Conservation (phyloP, 2,329 filamentous ascomycete genomes). For the Camillea tinctor region DNA sequence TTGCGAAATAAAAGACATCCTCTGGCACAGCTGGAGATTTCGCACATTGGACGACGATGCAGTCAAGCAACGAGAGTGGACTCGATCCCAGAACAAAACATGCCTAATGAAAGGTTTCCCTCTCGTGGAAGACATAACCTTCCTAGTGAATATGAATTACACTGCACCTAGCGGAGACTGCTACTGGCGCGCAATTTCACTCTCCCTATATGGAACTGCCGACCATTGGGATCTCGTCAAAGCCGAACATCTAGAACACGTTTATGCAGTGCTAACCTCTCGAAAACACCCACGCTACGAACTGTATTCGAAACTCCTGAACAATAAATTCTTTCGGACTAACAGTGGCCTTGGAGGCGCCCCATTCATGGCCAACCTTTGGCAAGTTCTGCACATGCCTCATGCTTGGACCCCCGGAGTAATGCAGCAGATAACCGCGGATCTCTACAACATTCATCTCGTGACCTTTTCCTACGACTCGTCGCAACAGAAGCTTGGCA, state of each 20-base stretch:
- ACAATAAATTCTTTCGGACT: constrained; percentile 1
- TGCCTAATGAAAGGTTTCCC: constrained; percentile 29
- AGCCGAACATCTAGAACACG: constrained; percentile 32
- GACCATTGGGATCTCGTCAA: constrained; percentile 31
- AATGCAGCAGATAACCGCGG: constrained; percentile 33
- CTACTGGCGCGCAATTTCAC: constrained; percentile 34
- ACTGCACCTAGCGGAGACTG: constrained; percentile 24
- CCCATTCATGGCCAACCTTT: constrained; percentile 28
- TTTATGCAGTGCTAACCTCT: constrained; percentile 27
- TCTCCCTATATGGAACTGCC: constrained; percentile 27
- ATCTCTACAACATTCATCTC: constrained; percentile 34
- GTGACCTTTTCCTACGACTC: constrained; percentile 30
- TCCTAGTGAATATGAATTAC: constrained; percentile 27
- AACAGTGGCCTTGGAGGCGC: constrained; percentile 1
- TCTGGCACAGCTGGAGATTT: neutral
- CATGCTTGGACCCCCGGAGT: constrained; percentile 29
- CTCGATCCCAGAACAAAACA: neutral
- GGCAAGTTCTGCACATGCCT: constrained; percentile 32
- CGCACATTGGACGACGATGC: neutral
- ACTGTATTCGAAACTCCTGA: constrained; percentile 25
- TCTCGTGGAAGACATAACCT: constrained; percentile 33
- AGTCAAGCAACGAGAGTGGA: neutral
- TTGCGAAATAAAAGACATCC: neutral
- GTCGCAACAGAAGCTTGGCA: neutral
- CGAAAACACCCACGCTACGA: constrained; percentile 26